These are phyloP conservation scores for Auricularia auricula-judae DNA, from an alignment of 768 basidiomycete genomes.

Conservation along the genomic window DNA sequence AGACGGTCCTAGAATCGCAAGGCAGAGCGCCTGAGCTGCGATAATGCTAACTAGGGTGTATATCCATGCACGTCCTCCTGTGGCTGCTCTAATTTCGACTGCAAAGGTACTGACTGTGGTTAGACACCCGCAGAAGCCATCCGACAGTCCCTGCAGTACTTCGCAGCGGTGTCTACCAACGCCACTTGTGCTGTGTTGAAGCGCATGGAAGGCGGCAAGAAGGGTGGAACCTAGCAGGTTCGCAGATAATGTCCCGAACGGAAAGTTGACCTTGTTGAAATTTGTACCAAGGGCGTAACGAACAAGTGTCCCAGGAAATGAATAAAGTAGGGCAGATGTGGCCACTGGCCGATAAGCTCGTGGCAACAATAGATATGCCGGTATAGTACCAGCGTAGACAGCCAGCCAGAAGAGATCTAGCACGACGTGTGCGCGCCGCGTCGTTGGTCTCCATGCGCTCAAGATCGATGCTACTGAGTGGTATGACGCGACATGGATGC, in stretches of 20 bases:
- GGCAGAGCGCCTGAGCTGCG: slow-evolving; percentile 54
- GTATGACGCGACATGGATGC: slow-evolving; percentile 44
- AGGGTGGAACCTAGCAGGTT: slow-evolving; percentile 77
- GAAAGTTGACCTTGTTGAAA: slow-evolving; percentile 61
- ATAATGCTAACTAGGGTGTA: slow-evolving; percentile 66
- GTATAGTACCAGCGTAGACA: slow-evolving; percentile 63
- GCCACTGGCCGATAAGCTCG: slow-evolving; percentile 60
- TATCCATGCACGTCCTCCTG: slow-evolving; percentile 43
- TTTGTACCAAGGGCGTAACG: slow-evolving; percentile 66
- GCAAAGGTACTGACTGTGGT: slow-evolving; percentile 92
- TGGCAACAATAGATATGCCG: slow-evolving; percentile 69
- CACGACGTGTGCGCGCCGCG: slow-evolving; percentile 33
- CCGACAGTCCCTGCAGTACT: slow-evolving; percentile 68
- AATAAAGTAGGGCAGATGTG: slow-evolving; percentile 80
- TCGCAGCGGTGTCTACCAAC: slow-evolving; percentile 39
- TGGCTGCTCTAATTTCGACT: slow-evolving; percentile 58
- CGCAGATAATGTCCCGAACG: slow-evolving; percentile 69
- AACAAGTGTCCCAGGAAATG: slow-evolving; percentile 78
- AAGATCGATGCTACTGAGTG: slow-evolving; percentile 29
- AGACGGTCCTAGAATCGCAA: slow-evolving; percentile 63
- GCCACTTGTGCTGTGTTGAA: slow-evolving; percentile 38
- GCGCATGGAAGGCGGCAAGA: slow-evolving; percentile 58
- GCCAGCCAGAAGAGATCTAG: slow-evolving; percentile 47
- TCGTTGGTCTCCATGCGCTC: slow-evolving; percentile 29
- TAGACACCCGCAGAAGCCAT: slow-evolving; percentile 93